phyloP scores from a whole-genome alignment of 805 yeast genomes.

The Pachysolen tannophilus region DNA sequence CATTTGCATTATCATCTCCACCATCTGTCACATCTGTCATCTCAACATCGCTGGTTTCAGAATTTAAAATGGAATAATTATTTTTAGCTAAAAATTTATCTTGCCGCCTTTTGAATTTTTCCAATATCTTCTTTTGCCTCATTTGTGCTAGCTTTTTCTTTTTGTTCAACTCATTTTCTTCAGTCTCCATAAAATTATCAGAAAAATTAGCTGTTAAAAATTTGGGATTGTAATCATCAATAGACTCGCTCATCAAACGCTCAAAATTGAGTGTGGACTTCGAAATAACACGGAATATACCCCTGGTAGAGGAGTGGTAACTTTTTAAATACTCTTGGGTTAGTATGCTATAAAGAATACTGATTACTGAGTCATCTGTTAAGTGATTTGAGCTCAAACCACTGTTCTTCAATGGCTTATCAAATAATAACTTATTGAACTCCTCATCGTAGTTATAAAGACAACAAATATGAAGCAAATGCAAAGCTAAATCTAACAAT shows the following conservation, averaged over 20 bases:
- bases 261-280: slow-evolving; percentile 19
- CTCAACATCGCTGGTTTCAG: slow-evolving; percentile 14
- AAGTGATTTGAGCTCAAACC: no score
- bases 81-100: slow-evolving; percentile 44
- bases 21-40: slow-evolving; percentile 27
- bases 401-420: background rate
- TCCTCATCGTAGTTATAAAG: slow-evolving; percentile 26
- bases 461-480: slow-evolving; percentile 59
- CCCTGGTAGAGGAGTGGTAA: slow-evolving; percentile 49
- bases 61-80: background rate
- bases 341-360: slow-evolving; percentile 32
- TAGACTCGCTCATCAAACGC: slow-evolving; percentile 25
- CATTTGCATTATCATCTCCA: slow-evolving; percentile 32
- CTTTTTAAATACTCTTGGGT: slow-evolving; percentile 28
- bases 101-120: slow-evolving; percentile 76
- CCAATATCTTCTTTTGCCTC: slow-evolving; percentile 64
- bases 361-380: slow-evolving; percentile 18
- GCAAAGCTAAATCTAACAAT: slow-evolving; percentile 50
- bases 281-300: slow-evolving; percentile 31
- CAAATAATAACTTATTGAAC: slow-evolving; percentile 10
- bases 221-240: slow-evolving; percentile 23
- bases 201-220: slow-evolving; percentile 5
- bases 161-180: slow-evolving; percentile 37
- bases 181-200: slow-evolving; percentile 12
- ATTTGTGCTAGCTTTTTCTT: slow-evolving; percentile 65